Base-by-base conservation (phyloP, 2,329 filamentous ascomycete genomes). In the Fusarium oligoseptatum region DNA sequence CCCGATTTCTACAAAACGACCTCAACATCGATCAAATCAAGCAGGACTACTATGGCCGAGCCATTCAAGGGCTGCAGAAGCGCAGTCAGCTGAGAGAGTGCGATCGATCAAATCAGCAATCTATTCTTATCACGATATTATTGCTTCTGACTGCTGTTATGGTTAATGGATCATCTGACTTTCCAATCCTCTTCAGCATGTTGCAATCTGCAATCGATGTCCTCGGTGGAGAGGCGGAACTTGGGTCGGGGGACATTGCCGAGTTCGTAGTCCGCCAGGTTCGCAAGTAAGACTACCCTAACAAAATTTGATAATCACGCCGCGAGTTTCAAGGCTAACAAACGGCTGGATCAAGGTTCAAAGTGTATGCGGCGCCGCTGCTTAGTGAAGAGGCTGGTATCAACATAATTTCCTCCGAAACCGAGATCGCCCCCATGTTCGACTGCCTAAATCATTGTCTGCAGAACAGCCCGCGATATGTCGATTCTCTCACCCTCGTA, bases 381-480 rank as follows among this genome's bases (percentile, higher is more conserved):
- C 34, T 68, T 24, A 65, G 66, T 15, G 66, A 68, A 27, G 15
- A 60, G 7, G 37, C n/a, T 14, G 66, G 66, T 8, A n/a, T 61
- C 29, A 48, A 36, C 2, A 61, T 20, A 2, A 37, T 68, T 10
- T 52, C 60, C 3, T 58, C 66, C 14, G 24, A 39, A 11, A 8
- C 29, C 9, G n/a, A 48, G 2, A 15, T 36, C 9, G 9, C 27
- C 15, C 55, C 34, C 8, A 34, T 60, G n/a, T 57, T 68, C 17
- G 66, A 65, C 29, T 68, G 66, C 48, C 45, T 68, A 8, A 61
- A 61, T n/a, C 57, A 68, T n/a, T 68, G 66, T 24, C 14, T 39
- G 3, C 52, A 48, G 17, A 24, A 45, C n/a, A 32, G 41, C 15
- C 66, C 66, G 5, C 50, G 56, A 4, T 56, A 65, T 41, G 4